Conservation (phyloP, 768 basidiomycete genomes). For the Exidia glandulosa region DNA sequence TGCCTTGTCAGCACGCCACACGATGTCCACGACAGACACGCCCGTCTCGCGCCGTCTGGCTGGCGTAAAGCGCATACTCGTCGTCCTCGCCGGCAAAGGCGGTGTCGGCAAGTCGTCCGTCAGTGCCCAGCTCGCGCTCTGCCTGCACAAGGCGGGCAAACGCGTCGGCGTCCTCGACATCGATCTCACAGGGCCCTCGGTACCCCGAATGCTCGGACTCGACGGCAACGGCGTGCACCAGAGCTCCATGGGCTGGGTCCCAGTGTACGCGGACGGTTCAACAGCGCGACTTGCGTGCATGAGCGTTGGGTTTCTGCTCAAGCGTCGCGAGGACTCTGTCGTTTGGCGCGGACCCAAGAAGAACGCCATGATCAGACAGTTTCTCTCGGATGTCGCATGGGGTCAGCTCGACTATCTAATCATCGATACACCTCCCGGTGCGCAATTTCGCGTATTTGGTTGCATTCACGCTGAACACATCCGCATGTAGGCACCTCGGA, state of each 20-base stretch:
- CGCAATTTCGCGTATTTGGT: too few relatives aligned
- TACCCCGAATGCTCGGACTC: constrained; percentile 89
- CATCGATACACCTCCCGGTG: constrained; percentile 95
- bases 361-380: constrained; percentile 96
- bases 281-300: constrained; percentile 76
- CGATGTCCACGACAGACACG: constrained; percentile 25
- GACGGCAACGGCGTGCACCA: constrained; percentile 85
- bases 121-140: constrained; percentile 82
- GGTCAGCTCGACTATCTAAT: constrained; percentile 86
- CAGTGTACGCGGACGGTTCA: constrained; percentile 84
- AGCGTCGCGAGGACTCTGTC: constrained; percentile 83
- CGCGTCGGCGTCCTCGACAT: constrained; percentile 87
- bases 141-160: constrained; percentile 56
- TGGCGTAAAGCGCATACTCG: constrained; percentile 72
- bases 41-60: constrained; percentile 63
- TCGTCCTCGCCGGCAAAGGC: constrained; percentile 93
- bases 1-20: too few relatives aligned
- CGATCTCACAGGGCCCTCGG: constrained; percentile 88
- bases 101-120: constrained; percentile 98
- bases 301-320: constrained; percentile 92
- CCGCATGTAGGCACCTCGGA: constrained; percentile 81
- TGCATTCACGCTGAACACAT: background rate
- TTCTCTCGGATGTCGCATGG: constrained; percentile 90
- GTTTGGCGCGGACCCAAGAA: constrained; percentile 99
- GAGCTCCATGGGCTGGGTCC: constrained; percentile 94